These are phyloP conservation scores for Poronia punctata DNA, from an alignment of 495 filamentous ascomycete genomes.

Conservation along the genomic window DNA sequence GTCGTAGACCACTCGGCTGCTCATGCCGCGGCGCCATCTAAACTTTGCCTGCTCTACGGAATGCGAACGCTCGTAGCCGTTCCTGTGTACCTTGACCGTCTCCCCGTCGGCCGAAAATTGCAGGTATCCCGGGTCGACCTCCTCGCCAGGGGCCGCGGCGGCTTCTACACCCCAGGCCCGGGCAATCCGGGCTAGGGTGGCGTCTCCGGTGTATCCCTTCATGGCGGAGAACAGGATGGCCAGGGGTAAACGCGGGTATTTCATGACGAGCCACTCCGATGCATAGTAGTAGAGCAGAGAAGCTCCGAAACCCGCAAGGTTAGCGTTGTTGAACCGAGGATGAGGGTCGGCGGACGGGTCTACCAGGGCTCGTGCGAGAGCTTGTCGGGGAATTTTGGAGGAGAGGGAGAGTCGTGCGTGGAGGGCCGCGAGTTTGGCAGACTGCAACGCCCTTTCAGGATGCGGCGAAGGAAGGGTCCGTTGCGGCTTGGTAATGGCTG, in stretches of 20 bases:
- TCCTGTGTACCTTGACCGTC: conserved; percentile 42
- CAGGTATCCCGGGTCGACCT: conserved; percentile 90
- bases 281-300: conserved; percentile 80
- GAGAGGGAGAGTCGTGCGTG: conserved; percentile 86
- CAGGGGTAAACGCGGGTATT: conserved; percentile 84
- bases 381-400: conserved; percentile 71
- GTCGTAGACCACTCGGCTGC: conserved; percentile 65
- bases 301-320: conserved; percentile 72
- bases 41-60: conserved; percentile 29
- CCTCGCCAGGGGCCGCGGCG: conserved; percentile 73
- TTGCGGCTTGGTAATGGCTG: background rate
- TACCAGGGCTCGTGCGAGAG: conserved; percentile 78
- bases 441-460: conserved; percentile 58
- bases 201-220: conserved; percentile 69
- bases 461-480: conserved; percentile 54
- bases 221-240: conserved; percentile 73
- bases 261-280: conserved; percentile 76
- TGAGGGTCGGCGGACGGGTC: conserved; percentile 74
- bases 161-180: conserved; percentile 85
- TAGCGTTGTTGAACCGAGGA: conserved; percentile 70
- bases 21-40: conserved; percentile 64
- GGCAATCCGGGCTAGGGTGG: conserved; percentile 60
- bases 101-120: conserved; percentile 63
- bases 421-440: conserved; percentile 87
- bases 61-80: conserved; percentile 36